Base-by-base conservation (phyloP, 306 rosid genomes). In the Vigna nakashimae region DNA sequence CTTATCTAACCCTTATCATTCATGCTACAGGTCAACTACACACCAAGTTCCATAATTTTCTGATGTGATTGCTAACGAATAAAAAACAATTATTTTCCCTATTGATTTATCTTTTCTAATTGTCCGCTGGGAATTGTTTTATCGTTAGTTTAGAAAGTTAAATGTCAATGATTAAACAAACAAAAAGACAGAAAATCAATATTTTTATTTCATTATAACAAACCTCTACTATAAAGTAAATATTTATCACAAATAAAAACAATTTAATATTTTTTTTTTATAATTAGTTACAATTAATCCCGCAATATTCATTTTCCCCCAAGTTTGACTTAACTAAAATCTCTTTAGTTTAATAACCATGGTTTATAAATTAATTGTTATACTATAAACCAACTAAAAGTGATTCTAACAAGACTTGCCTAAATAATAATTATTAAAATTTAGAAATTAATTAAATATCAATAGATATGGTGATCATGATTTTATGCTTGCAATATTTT, bases 21-120 rank as follows among this genome's bases (percentile, higher is more conserved):
- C 46, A 15, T 24, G 64, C 74, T 0, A 53, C 6, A 30, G 22
- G 52, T 66, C 66, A 52, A 62, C 77, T 10, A 50, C n/a, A 16
- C 5, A 18, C 30, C 24, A 68, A 68, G 40, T 78, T 48, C 69
- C 59, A 56, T 55, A 68, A 45, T 77, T 43, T 55, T 36, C 46
- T 55, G 67, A 26, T 68, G 5, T 38, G 66, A 52, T 49, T 64
- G 26, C 64, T 34, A n/a, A 15, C 17, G 46, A 62, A 62, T 32
- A 32, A 16, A 62, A 62, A 32, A 62, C 45, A 32, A 60, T 26
- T 30, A 30, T 13, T 57, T 42, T 2, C 14, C 28, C 36, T 67
- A 32, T 17, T 56, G 18, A 7, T 43, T 67, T 56, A 2, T n/a
- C 28, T 7, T 26, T 22, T 17, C 34, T 51, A 28, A 53, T 20